Percentiles rank a stretch among this genome's conserved stretches.
phyloP scores from a whole-genome alignment of 352 stramenopile species.

The Phytopythium helicoides region DNA sequence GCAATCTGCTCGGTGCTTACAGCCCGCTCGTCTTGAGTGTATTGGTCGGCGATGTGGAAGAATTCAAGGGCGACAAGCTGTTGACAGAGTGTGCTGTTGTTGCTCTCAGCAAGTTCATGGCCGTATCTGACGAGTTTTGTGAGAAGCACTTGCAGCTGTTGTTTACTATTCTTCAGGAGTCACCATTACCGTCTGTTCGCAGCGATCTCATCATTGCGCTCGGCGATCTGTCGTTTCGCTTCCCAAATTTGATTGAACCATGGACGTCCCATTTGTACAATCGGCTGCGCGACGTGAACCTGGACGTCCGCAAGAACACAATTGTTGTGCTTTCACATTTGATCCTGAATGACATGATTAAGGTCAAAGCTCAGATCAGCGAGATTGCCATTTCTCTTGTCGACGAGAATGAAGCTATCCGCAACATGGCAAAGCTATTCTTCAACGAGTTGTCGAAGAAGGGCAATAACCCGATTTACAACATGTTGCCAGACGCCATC shows the following conservation, averaged over 20 bases:
- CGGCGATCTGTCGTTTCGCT: conserved; percentile 96
- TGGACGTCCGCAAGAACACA: conserved; percentile 94
- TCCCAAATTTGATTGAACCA: conserved; percentile 97
- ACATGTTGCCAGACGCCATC: conserved; percentile 97
- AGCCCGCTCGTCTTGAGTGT: conserved; percentile 89
- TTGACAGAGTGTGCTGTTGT: conserved; percentile 93
- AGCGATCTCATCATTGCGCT: conserved; percentile 96
- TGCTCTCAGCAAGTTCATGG: conserved; percentile 98
- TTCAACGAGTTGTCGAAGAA: conserved; percentile 97
- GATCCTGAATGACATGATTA: conserved; percentile 99
- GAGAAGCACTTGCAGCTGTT: conserved; percentile 94
- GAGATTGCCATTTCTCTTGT: conserved; percentile 96
- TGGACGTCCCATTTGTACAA: conserved; percentile 97
- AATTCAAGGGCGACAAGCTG: conserved; percentile 65
- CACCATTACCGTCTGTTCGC: conserved; percentile 70
- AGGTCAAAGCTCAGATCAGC: conserved; percentile 96
- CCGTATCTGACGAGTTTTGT: conserved; percentile 95
- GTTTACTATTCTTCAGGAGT: conserved; percentile 92
- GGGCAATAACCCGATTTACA: conserved; percentile 98
- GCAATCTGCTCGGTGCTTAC: conserved; percentile 92
- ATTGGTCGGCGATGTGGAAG: conserved; percentile 54
- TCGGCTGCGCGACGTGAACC: conserved; percentile 88
- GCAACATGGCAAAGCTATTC: conserved; percentile 93
- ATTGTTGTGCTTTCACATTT: conserved; percentile 98
- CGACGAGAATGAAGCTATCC: conserved; percentile 92